These are phyloP conservation scores for Coelastrella sp. DNA, from an alignment of 139 green algal genomes.

Conservation along the genomic window DNA sequence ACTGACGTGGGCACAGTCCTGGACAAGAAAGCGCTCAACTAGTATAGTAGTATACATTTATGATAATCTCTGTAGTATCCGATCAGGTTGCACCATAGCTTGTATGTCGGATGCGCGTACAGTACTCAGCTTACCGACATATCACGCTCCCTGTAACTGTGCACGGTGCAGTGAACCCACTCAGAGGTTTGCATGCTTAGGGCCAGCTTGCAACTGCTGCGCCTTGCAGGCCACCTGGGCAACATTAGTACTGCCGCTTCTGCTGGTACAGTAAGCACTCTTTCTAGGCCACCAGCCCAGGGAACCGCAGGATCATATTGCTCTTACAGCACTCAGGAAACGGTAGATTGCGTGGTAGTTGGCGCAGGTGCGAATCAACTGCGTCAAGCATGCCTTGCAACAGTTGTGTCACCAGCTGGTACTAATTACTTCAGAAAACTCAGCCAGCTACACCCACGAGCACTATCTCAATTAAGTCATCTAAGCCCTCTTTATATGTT, in stretches of 20 bases:
- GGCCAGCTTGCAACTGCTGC: not conserved
- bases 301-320: not conserved
- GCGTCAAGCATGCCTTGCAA: not conserved
- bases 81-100: no score
- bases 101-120: no score
- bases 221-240: not conserved
- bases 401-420: not conserved
- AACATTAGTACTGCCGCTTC: not conserved
- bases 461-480: no score
- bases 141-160: no score
- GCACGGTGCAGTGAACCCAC: not conserved
- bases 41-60: not conserved
- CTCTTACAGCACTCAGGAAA: not conserved
- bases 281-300: not conserved
- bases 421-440: no score
- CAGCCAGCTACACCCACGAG: no score
- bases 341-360: constrained; percentile 63
- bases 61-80: not conserved
- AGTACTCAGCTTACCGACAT: no score
- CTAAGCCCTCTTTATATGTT: no score
- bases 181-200: no score
- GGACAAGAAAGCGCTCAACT: no score
- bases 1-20: not conserved
- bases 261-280: not conserved
- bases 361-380: constrained; percentile 51